Base-by-base conservation (phyloP, 1,139 yeast species). In the Saccharomyces hybrid region DNA sequence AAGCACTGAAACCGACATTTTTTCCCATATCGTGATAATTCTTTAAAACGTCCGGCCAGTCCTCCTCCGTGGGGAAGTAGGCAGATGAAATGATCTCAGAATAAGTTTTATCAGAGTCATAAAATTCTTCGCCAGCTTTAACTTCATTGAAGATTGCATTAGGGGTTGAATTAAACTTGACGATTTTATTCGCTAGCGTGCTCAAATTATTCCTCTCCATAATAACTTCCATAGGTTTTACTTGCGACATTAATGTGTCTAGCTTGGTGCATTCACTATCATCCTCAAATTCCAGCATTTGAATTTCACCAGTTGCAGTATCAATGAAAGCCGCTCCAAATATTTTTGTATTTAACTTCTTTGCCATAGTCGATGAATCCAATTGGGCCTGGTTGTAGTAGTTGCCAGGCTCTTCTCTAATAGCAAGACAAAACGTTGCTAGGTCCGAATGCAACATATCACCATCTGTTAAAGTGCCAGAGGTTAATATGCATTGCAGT, bases 321-420 rank as follows among this genome's bases (percentile, higher is more conserved):
- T 93, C 99, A 23, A 88, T 96, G 71, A 91, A 88, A 11, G 90
- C 83, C 23, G 88, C 82, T n/a, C 98, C 98, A 72, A 91, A 89
- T 1, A 74, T 66, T 57, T 79, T 82, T 9, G 70, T 68, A 1
- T 78, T 77, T 48, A 69, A 67, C 5, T 67, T 68, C 16, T 60
- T 64, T 23, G 61, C 59, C 3, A 51, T 48, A 11, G 57, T 50
- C 11, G 55, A 41, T 8, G 49, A 46, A 14, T 47, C 51, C 3
- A 50, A 56, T 11, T 56, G 51, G 13, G 59, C 59, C 13, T 52
- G 13, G 23, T 58, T 61, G 52, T 68, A 67, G 50, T 54, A 65
- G 42, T 61, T 46, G 1, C 65, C 64, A 5, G 66, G 52, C 53
- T 73, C 74, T 70, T 86, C 96, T 66, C 86, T 88, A 52, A 93